A percentile compares a stretch with the other conserved stretches of the same genome.
phyloP scores from a whole-genome alignment of 1,284 basidiomycete species.

The Melampsora larici-populina region DNA sequence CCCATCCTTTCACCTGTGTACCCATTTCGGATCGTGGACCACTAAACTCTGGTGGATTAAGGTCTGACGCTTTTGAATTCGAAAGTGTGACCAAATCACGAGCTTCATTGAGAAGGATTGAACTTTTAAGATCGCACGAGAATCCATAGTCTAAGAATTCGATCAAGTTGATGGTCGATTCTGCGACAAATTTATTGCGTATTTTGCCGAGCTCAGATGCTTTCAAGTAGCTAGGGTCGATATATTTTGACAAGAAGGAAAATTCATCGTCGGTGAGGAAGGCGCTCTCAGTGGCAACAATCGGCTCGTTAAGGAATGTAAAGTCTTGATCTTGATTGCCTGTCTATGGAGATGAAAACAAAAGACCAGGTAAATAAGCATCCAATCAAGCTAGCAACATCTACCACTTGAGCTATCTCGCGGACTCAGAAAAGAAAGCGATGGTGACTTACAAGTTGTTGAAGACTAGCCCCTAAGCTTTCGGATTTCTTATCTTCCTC shows the following conservation, averaged over 20 bases:
- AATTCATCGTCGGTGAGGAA: conserved; percentile 43
- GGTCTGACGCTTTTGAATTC: conserved; percentile 8
- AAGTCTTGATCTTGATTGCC: conserved; percentile 24
- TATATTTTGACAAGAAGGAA: conserved; percentile 60
- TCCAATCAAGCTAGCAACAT: too few relatives aligned
- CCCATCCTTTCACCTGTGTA: conserved; percentile 62
- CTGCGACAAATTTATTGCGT: conserved; percentile 75
- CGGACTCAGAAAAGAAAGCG: background rate
- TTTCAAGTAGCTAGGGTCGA: conserved; percentile 87
- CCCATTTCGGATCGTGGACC: conserved; percentile 35
- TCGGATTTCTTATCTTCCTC: conserved; percentile 29
- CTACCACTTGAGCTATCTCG: background rate
- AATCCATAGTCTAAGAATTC: conserved; percentile 72
- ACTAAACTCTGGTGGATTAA: conserved; percentile 9
- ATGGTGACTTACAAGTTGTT: conserved; percentile 34
- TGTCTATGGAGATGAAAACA: conserved; percentile 11
- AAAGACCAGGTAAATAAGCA: background rate
- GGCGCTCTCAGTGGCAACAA: background rate
- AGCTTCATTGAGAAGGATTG: conserved; percentile 65
- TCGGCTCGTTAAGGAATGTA: conserved; percentile 5
- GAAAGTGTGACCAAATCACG: conserved; percentile 63
- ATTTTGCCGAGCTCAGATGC: conserved; percentile 75
- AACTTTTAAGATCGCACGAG: conserved; percentile 65
- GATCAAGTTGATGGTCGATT: conserved; percentile 86
- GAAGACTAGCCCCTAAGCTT: conserved; percentile 39